Evolutionary conservation across 148 eudicot genomes (phyloP), one percentile per base, ranked within the genome.

Genomic region (Oxyria digyna): DNA sequence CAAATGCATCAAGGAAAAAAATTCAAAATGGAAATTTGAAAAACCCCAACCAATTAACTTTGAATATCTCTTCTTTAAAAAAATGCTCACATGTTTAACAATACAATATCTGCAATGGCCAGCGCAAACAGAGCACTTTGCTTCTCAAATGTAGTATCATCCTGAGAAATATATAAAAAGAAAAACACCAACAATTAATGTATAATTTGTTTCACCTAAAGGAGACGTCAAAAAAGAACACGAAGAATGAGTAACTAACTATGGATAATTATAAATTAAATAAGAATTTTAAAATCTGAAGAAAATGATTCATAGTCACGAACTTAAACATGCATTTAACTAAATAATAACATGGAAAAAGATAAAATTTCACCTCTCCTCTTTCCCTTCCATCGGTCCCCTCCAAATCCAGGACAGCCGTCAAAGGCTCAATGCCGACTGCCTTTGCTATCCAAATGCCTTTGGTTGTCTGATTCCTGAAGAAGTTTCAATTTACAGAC

Each of bases 341-440:
- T n/a, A n/a, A n/a, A n/a, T n/a, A n/a, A n/a, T n/a, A n/a, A n/a
- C n/a, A 43, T 17, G 4, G 2, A 42, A 42, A 12, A 42, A 14
- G 15, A 42, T 17, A 42, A 11, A 43, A 43, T n/a, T 73, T 32
- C 67, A 83, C 87, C 84, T 83, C 87, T 26, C 87, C 87, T 72
- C 84, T 78, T 70, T 83, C 87, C 68, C 84, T 74, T 27, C 87
- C 82, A 78, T 83, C 87, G 20, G 81, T 80, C 31, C 87, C 87
- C 84, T 80, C 87, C 71, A 83, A 72, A 73, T 83, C 87, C 78
- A 83, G 74, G 68, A 83, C 84, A 35, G 80, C 48, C 1, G 87
- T 83, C 20, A 74, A 76, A 15, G 87, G 84, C 68, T 83, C 84
- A 55, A 83, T 80, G 10, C 76, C 78, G 63, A 74, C 78, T 57